Conservation (phyloP, 768 basidiomycete genomes). For the Tulasnella calospora region DNA sequence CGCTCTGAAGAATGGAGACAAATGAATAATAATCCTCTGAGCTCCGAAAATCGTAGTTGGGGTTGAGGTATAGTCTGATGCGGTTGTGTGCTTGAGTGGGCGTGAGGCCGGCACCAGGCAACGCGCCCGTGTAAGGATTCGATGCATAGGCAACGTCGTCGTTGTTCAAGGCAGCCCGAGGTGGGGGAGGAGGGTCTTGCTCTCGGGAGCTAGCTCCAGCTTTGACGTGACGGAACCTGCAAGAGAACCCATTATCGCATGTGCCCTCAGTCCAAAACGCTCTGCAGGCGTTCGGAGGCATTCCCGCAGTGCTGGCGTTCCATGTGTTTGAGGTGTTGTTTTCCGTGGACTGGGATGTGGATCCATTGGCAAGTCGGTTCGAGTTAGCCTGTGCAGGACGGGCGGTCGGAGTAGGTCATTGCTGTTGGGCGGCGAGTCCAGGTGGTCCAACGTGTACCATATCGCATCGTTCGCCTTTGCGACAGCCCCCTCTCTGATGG, state of each 20-base stretch:
- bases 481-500: background rate
- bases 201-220: background rate
- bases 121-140: background rate
- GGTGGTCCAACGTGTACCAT: background rate
- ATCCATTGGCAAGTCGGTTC: background rate
- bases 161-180: background rate
- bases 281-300: background rate
- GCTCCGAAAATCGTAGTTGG: background rate
- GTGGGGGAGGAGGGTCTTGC: background rate
- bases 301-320: background rate
- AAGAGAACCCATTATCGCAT: background rate
- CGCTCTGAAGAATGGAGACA: background rate
- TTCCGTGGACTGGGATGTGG: background rate
- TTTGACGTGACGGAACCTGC: constrained; percentile 1
- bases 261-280: background rate
- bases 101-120: background rate
- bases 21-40: background rate
- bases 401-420: background rate
- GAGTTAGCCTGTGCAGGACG: background rate
- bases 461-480: background rate
- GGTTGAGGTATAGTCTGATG: background rate
- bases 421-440: background rate
- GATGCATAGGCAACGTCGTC: background rate
- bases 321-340: background rate
- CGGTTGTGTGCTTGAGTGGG: constrained; percentile 13